Percentiles rank a stretch among this genome's conserved stretches.
phyloP scores from a whole-genome alignment of 805 yeast genomes.

The Groenewaldozyma salmanticensis region DNA sequence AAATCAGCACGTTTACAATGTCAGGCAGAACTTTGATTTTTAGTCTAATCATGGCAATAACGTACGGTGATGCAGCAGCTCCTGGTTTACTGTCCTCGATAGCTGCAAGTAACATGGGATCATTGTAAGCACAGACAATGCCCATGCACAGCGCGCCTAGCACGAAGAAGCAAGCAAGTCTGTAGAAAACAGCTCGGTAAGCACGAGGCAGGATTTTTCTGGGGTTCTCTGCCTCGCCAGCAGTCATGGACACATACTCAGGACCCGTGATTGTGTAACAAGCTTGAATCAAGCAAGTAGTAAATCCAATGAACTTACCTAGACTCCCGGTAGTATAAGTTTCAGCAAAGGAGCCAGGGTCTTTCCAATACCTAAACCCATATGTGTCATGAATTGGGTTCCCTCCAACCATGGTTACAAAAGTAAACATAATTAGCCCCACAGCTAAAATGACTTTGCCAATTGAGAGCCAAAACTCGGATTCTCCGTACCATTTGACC shows the following conservation, averaged over 20 bases:
- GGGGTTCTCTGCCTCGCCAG: conserved; percentile 71
- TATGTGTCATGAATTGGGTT: conserved; percentile 59
- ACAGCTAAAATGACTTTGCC: conserved; percentile 64
- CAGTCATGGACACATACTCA: conserved; percentile 75
- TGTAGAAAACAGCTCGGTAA: conserved; percentile 60
- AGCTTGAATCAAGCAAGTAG: conserved; percentile 61
- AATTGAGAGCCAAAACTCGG: conserved; percentile 69
- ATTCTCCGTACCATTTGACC: conserved; percentile 68
- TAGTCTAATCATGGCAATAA: conserved; percentile 61
- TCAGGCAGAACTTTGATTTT: conserved; percentile 60
- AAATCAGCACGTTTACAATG: conserved; percentile 67
- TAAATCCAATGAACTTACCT: conserved; percentile 65
- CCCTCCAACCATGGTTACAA: conserved; percentile 80
- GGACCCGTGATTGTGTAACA: conserved; percentile 80
- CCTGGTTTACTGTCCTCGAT: conserved; percentile 57
- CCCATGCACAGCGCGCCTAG: conserved; percentile 76
- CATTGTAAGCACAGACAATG: conserved; percentile 61
- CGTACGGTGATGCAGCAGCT: conserved; percentile 74
- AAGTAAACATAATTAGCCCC: conserved; percentile 69
- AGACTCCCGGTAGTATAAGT: conserved; percentile 44
- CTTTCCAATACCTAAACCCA: conserved; percentile 49
- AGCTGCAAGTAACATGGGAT: conserved; percentile 49
- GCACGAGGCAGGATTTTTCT: conserved; percentile 68
- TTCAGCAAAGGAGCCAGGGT: conserved; percentile 49
- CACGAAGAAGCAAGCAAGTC: conserved; percentile 58